phyloP scores from a whole-genome alignment of 139 green algal species.

The Chlamydomonas sp. region DNA sequence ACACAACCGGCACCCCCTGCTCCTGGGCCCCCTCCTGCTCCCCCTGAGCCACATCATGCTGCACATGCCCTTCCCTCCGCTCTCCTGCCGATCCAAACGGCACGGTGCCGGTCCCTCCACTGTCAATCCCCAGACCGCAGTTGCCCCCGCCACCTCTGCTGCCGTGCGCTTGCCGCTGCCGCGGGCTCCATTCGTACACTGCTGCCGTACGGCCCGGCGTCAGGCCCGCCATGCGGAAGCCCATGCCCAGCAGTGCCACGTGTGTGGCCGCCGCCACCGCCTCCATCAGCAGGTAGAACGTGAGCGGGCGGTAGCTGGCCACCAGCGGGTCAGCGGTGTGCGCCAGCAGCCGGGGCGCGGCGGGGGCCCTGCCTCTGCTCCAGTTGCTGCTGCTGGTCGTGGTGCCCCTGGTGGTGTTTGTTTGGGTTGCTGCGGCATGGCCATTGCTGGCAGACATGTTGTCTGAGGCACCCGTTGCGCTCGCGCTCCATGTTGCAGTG shows the following conservation, averaged over 20 bases:
- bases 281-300: conserved; percentile 62
- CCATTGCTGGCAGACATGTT: no score
- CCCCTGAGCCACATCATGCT: neutral
- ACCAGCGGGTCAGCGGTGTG: conserved; percentile 34
- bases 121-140: no score
- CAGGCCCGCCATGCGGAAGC: neutral
- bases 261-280: conserved; percentile 21
- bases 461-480: no score
- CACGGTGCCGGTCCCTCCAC: no score
- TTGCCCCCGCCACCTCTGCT: neutral
- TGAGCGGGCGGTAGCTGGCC: conserved; percentile 53
- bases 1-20: conserved; percentile 50
- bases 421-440: no score
- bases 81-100: no score
- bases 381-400: neutral
- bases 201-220: neutral
- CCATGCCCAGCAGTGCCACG: conserved; percentile 6
- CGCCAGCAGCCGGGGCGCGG: neutral
- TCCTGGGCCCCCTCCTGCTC: neutral
- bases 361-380: neutral
- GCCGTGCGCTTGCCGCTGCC: neutral
- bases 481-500: no score
- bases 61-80: neutral
- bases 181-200: neutral
- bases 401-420: neutral